These are phyloP conservation scores for Eucalyptus dawsonii DNA, from an alignment of 345 rosid species.

Conservation along the genomic window DNA sequence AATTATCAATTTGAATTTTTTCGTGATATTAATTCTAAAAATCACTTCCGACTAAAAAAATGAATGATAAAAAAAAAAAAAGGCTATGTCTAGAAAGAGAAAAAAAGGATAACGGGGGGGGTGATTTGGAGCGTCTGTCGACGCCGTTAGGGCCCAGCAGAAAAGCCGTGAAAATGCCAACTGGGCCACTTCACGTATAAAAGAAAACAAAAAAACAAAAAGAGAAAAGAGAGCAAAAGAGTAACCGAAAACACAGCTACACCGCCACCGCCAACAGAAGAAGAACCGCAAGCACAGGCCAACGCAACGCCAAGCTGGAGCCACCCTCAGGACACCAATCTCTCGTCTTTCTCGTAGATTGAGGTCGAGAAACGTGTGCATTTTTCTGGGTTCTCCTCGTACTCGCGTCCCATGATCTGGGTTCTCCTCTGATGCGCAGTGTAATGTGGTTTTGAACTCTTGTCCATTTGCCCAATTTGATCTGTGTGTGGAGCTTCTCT, in stretches of 20 bases:
- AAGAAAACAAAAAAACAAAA: neutral
- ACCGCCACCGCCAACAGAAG: neutral
- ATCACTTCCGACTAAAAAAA: neutral
- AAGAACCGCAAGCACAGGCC: neutral
- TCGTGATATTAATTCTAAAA: neutral
- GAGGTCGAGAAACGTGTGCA: neutral
- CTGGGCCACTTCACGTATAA: neutral
- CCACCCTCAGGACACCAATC: neutral
- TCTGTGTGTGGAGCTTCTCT: neutral
- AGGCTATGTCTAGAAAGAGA: neutral
- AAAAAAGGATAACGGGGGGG: neutral
- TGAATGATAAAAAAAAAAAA: neutral
- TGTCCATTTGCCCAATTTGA: neutral
- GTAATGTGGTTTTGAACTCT: neutral
- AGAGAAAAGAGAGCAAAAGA: neutral
- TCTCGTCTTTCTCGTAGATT: neutral
- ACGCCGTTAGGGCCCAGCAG: neutral
- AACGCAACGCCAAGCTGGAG: neutral
- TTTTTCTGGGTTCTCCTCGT: neutral
- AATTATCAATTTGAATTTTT: neutral
- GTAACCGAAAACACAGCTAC: neutral
- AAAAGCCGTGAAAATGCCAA: neutral
- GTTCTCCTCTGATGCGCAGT: neutral
- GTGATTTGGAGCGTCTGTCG: neutral
- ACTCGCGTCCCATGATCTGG: neutral